Percentiles rank a stretch among this genome's conserved stretches.
Evolutionary conservation across 306 rosid genomes (phyloP).

Genomic region (Lathyrus oleraceus): DNA sequence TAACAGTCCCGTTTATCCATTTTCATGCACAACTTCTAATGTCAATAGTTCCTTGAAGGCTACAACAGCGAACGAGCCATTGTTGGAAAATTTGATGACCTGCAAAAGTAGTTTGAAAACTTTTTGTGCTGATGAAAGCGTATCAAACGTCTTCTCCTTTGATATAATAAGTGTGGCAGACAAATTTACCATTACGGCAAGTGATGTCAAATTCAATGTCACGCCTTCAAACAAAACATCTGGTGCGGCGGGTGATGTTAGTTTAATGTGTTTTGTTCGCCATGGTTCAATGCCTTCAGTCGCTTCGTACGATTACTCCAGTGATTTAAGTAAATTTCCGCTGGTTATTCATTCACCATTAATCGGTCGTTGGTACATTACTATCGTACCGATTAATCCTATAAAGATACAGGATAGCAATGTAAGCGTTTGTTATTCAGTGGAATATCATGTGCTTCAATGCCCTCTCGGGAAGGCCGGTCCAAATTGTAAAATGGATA

Average conservation of each 20-base stretch:
- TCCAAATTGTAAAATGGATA: slow-evolving; percentile 67
- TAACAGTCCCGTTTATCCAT: slow-evolving; percentile 77
- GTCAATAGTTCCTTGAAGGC: slow-evolving; percentile 39
- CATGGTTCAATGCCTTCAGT: slow-evolving; percentile 84
- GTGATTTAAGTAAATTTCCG: slow-evolving; percentile 56
- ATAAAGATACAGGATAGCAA: slow-evolving; percentile 41
- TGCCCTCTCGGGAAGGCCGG: slow-evolving; percentile 85
- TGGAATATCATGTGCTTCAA: slow-evolving; percentile 67
- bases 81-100: slow-evolving; percentile 43
- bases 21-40: slow-evolving; percentile 59
- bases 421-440: slow-evolving; percentile 62
- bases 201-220: slow-evolving; percentile 50
- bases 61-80: slow-evolving; percentile 35
- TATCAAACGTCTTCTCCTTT: slow-evolving; percentile 54
- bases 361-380: slow-evolving; percentile 78
- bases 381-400: slow-evolving; percentile 51
- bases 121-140: slow-evolving; percentile 64
- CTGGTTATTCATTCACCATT: slow-evolving; percentile 67
- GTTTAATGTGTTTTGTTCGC: slow-evolving; percentile 70
- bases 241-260: slow-evolving; percentile 43
- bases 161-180: slow-evolving; percentile 66
- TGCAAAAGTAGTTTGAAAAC: slow-evolving; percentile 60
- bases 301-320: slow-evolving; percentile 62
- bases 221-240: slow-evolving; percentile 42
- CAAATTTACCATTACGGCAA: slow-evolving; percentile 59